phyloP scores from a whole-genome alignment of 495 filamentous ascomycete species.

The Recurvomyces mirabilis region DNA sequence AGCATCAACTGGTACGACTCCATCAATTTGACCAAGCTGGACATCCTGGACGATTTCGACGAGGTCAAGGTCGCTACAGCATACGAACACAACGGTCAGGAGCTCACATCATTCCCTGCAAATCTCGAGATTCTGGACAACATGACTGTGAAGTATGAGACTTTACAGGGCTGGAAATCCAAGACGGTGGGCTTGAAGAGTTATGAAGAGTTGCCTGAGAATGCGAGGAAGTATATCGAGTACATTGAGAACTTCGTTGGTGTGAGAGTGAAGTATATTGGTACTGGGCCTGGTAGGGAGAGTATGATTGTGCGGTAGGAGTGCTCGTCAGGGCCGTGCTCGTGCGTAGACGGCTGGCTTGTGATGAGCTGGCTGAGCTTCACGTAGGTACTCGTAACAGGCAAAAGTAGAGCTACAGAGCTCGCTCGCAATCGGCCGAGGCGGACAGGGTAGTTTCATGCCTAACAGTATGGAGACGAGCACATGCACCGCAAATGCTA shows the following conservation, averaged over 20 bases:
- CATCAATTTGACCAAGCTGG: slow-evolving; percentile 81
- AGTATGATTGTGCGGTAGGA: slow-evolving; percentile 48
- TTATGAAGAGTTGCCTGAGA: slow-evolving; percentile 59
- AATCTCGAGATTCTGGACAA: slow-evolving; percentile 49
- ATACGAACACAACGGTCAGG: slow-evolving; percentile 49
- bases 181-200: slow-evolving; percentile 51
- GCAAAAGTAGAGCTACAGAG: too few species aligned
- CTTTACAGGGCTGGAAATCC: slow-evolving; percentile 66
- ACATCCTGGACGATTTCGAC: slow-evolving; percentile 72
- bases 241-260: slow-evolving; percentile 68
- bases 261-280: slow-evolving; percentile 64
- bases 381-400: too few species aligned
- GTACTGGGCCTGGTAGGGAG: slow-evolving; percentile 64
- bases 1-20: slow-evolving; percentile 33
- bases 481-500: too few species aligned
- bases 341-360: too few species aligned
- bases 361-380: too few species aligned
- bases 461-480: too few species aligned
- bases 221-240: slow-evolving; percentile 63
- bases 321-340: too few species aligned
- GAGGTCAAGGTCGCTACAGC: slow-evolving; percentile 68
- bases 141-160: slow-evolving; percentile 58
- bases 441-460: too few species aligned
- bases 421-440: too few species aligned
- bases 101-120: slow-evolving; percentile 54